Evolutionary conservation across 768 basidiomycete species (phyloP), one percentile per base, ranked within the genome.

Genomic region (Boletus sp.): DNA sequence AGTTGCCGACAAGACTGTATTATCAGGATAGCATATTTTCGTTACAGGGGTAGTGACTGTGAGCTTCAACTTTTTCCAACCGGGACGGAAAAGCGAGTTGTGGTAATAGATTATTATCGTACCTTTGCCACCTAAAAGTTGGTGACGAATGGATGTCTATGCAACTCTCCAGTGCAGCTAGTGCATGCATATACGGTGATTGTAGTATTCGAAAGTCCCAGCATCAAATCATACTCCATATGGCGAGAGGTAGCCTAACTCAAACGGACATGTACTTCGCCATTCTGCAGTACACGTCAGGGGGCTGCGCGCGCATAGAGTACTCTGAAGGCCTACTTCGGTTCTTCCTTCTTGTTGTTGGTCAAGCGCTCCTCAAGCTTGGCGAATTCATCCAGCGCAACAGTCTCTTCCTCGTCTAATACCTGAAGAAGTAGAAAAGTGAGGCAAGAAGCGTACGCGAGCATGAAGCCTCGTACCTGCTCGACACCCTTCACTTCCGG

Each of bases 401-500:
- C 82, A 35, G 80, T 76, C 71, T 98, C 97, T 64, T 98, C 97
- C 62, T 89, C 83, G 66, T 93, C 95, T 50, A 98, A 71, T 7
- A 98, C 80, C 94, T 98, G 64, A 39, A 44, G 18, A 40, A 15
- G 18, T 9, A 37, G 10, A 24, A 37, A 7, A 9, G 36, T 67
- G 17, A 73, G 54, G 20, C 30, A 41, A 55, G 30, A 32, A 24
- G 20, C 0, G 10, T 39, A 41, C 18, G 8, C 20, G 7, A 42
- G n/a, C 37, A 37, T 28, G 8, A 54, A 49, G 12, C 5, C 15
- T 67, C 37, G 62, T 61, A 87, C 92, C 83, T 95, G 91, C 65
- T 94, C 89, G 8, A 95, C 90, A 28, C 86, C 89, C 72, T 93
- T 90, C 39, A 96, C 94, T 74, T 96, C 92, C 2, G 96, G 96